Base-by-base conservation (phyloP, 2,329 filamentous ascomycete species). In the Endoconidiophora polonica region DNA sequence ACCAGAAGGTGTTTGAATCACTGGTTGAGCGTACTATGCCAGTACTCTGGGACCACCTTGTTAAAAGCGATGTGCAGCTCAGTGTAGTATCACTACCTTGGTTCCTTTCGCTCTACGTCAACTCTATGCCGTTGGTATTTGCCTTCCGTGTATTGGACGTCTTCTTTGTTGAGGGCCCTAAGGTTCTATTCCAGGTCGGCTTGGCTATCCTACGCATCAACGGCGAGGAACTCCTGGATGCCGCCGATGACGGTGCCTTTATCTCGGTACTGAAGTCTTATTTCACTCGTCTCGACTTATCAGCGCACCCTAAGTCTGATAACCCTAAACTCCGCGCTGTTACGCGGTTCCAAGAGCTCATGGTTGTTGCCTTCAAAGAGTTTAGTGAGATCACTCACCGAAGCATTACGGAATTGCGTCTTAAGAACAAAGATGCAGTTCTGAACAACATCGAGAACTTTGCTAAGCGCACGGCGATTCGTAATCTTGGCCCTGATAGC, bases 1-100 rank as follows among this genome's bases (percentile, higher is more conserved):
- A 98, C 60, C 91, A 98, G 60, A 86, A 91, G 57, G 91, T 98
- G 12, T 98, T 98, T 59, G 91, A 98, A 66, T 93, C 85, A 2
- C 72, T 98, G 3, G 91, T 98, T n/a, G 91, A 98, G 64, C 91
- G 86, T 67, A 98, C 91, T 1, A 96, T 98, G 88, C 91, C 91
- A 1, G 83, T 98, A 52, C 74, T 98, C 14, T 98, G 91, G 88
- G 90, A 96, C 20, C 91, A 98, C 60, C 77, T 98, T n/a, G 83
- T 88, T 56, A 94, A 91, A 66, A 91, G 84, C 53, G 91, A 98
- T 60, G 87, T 98, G 20, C 93, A 98, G 64, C 76, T 98, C 18
- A 96, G 91, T 0, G 91, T 98, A 33, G 91, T 96, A 14, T 96
- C 90, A 7, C 72, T 98, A 41, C 91, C 91, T 2, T 98, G 91